Evolutionary conservation across 2,329 filamentous ascomycete species (phyloP).

Genomic region (Sarocladium oryzae): DNA sequence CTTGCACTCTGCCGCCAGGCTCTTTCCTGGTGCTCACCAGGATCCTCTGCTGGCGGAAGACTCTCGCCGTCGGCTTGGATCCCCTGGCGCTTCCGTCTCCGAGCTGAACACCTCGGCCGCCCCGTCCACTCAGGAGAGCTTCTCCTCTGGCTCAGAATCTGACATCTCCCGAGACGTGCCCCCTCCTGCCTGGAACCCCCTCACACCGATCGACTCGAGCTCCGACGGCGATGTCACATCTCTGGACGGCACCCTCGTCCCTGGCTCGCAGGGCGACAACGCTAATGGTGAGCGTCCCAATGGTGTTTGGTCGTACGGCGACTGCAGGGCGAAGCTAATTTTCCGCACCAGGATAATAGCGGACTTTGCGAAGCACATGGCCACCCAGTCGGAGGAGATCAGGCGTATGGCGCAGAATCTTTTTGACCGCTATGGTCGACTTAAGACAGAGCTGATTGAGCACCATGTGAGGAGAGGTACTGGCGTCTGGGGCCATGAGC

Average conservation of each 20-base stretch:
- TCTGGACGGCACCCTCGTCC: not conserved
- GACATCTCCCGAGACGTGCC: not conserved
- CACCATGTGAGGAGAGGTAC: not conserved
- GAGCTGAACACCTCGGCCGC: too few relatives aligned
- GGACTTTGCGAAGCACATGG: not conserved
- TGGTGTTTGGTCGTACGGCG: not conserved
- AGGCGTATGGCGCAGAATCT: slow-evolving; percentile 3
- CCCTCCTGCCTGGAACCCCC: not conserved
- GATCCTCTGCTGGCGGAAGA: too few relatives aligned
- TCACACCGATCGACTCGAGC: too few relatives aligned
- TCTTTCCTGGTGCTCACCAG: too few relatives aligned
- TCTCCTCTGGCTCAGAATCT: not conserved
- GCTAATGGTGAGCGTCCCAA: not conserved
- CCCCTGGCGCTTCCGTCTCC: too few relatives aligned
- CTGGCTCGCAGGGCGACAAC: not conserved
- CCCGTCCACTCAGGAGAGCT: too few relatives aligned
- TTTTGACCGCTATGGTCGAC: slow-evolving; percentile 2
- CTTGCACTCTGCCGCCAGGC: too few relatives aligned
- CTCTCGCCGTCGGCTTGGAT: too few relatives aligned
- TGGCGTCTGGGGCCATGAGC: slow-evolving; percentile 1
- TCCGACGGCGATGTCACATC: too few relatives aligned
- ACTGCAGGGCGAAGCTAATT: not conserved
- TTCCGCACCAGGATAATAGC: not conserved
- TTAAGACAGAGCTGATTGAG: not conserved
- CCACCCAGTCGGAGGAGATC: not conserved